phyloP scores from a whole-genome alignment of 805 yeast species.

The Yamadazyma nakazawae region DNA sequence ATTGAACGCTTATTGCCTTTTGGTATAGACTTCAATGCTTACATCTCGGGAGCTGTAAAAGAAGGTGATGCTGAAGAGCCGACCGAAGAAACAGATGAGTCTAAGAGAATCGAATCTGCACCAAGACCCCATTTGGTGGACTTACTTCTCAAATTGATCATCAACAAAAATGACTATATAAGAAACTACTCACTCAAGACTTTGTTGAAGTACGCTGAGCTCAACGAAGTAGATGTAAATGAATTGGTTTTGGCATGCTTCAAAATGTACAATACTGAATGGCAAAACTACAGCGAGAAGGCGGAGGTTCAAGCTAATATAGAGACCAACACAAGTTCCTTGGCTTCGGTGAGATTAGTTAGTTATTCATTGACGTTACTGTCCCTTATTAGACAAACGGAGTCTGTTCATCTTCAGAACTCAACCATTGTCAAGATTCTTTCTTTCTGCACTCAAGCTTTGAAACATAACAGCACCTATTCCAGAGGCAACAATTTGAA shows the following conservation, averaged over 20 bases:
- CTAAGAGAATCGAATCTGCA: slow-evolving; percentile 20
- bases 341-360: slow-evolving; percentile 20
- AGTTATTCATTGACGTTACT: slow-evolving; percentile 36
- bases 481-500: slow-evolving; percentile 20
- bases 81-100: slow-evolving; percentile 14
- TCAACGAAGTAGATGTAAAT: slow-evolving; percentile 34
- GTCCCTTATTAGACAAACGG: slow-evolving; percentile 35
- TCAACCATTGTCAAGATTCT: slow-evolving; percentile 39
- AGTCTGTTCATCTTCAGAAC: slow-evolving; percentile 33
- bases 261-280: slow-evolving; percentile 22
- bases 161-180: slow-evolving; percentile 32
- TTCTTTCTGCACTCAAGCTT: slow-evolving; percentile 44
- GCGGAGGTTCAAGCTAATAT: slow-evolving; percentile 7
- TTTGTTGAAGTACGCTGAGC: slow-evolving; percentile 26
- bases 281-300: slow-evolving; percentile 6
- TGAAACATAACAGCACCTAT: slow-evolving; percentile 33
- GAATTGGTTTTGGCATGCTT: slow-evolving; percentile 31
- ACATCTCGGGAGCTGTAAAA: slow-evolving; percentile 8
- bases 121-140: slow-evolving; percentile 26
- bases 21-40: slow-evolving; percentile 31
- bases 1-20: slow-evolving; percentile 32
- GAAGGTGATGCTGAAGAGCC: slow-evolving; percentile 10
- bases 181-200: slow-evolving; percentile 34
- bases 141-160: slow-evolving; percentile 27
- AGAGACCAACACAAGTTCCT: slow-evolving; percentile 10